Evolutionary conservation across 805 yeast species (phyloP).

Genomic region (Torulaspora maleeae): DNA sequence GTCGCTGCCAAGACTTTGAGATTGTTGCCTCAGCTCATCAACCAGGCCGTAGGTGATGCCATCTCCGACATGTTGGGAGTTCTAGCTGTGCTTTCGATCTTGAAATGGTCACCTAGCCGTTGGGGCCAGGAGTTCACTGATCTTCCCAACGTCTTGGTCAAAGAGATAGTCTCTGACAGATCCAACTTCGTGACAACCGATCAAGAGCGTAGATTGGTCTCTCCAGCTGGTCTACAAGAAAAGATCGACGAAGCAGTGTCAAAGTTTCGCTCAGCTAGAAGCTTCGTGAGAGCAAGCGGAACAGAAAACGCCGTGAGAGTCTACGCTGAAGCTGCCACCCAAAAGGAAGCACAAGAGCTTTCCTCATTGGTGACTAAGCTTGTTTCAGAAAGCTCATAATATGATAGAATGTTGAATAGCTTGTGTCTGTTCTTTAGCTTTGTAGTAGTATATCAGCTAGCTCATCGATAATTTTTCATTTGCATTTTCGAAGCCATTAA

Average conservation of each 20-base stretch:
- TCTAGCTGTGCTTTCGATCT: conserved; percentile 53
- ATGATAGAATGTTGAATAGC: background rate
- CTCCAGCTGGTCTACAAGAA: conserved; percentile 73
- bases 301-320: conserved; percentile 97
- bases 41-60: conserved; percentile 98
- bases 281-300: conserved; percentile 95
- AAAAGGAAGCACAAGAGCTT: conserved; percentile 45
- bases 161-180: conserved; percentile 81
- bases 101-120: conserved; percentile 53
- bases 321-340: conserved; percentile 78
- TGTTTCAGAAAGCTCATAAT: conserved; percentile 22
- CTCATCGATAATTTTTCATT: conserved; percentile 3
- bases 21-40: conserved; percentile 66
- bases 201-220: conserved; percentile 77
- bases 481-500: background rate
- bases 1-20: conserved; percentile 46
- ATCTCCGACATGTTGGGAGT: conserved; percentile 86
- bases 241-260: conserved; percentile 63
- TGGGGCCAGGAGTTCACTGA: conserved; percentile 82
- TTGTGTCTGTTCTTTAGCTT: background rate
- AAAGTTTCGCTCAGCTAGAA: conserved; percentile 58
- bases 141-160: conserved; percentile 78
- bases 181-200: conserved; percentile 74
- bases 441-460: background rate
- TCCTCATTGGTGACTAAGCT: conserved; percentile 39